Base-by-base conservation (phyloP, 2,329 filamentous ascomycete species). In the Ustilaginoidea virens region DNA sequence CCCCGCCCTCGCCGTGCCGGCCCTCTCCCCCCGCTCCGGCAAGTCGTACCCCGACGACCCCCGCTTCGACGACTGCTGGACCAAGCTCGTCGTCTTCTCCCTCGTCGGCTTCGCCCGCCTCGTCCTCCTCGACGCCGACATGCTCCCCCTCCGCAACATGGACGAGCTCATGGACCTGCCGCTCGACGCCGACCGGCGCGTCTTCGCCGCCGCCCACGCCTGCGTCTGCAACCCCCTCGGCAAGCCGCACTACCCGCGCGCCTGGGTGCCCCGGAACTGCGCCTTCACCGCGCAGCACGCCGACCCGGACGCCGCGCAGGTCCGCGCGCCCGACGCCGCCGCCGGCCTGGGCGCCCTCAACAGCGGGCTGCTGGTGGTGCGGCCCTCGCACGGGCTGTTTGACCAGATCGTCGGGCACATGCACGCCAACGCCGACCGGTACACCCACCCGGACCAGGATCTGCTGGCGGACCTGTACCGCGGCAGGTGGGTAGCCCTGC, bases 21-120 rank as follows among this genome's bases (percentile, higher is more conserved):
- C 80, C 51, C 66, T 93, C 22, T 60, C 80, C 8, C 81, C 83
- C 2, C 65, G 66, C 3, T 53, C 62, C 19, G 74, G 73, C 35
- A 57, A 55, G 37, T 74, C 80, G 55, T 92, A 74, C 58, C 66
- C 61, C 43, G 69, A 79, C 36, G 83, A 92, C 52, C 74, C 77
- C 28, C 75, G 85, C 41, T 92, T 92, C 63, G 77, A 82, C 55
- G 81, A 92, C 53, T 85, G 78, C 63, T 93, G 83, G 82, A 80
- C 68, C 52, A 93, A 92, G 56, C 69, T 93, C 17, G 69, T 75
- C 11, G 73, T 79, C 5, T 93, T 92, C 50, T 74, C 69, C 14
- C 61, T 92, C 18, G 64, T 64, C 12, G 73, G 86, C 48, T 92
- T 86, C 55, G 64, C 75, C 16, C 69, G 83, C 23, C 70, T 92